Percentiles rank a stretch among this genome's conserved stretches.
Evolutionary conservation across 768 basidiomycete genomes (phyloP).

Genomic region (Russula sp.): DNA sequence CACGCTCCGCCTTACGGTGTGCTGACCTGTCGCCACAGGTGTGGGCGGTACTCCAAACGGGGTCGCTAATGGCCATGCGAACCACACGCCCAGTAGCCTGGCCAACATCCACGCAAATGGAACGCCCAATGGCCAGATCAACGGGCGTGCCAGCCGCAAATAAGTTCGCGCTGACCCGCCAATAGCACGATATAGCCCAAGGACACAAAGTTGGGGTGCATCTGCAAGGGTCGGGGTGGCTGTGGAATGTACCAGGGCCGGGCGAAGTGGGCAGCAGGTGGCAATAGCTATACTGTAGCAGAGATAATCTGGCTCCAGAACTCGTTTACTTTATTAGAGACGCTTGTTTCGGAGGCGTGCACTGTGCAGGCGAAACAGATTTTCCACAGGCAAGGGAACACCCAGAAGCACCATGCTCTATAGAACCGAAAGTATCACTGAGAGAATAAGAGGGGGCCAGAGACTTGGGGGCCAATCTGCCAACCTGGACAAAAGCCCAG

Average conservation of each 20-base stretch:
- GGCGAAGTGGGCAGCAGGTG: background rate
- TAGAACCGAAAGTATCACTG: too few relatives aligned
- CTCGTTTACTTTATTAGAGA: background rate
- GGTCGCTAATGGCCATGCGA: background rate
- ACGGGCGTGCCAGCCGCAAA: constrained; percentile 2
- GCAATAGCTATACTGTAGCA: background rate
- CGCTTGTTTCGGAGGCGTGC: background rate
- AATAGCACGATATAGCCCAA: background rate
- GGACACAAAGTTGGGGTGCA: background rate
- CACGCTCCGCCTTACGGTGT: background rate
- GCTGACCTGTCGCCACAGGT: constrained; percentile 5
- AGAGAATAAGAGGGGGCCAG: too few relatives aligned
- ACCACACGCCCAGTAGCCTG: background rate
- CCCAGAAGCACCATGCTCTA: too few relatives aligned
- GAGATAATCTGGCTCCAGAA: background rate
- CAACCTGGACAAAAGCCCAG: too few relatives aligned
- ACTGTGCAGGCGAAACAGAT: background rate
- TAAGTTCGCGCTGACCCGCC: background rate
- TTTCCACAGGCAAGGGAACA: too few relatives aligned
- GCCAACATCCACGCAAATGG: background rate
- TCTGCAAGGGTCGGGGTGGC: background rate
- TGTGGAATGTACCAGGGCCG: background rate
- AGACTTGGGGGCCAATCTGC: too few relatives aligned
- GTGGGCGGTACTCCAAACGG: background rate
- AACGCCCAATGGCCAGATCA: background rate